Base-by-base conservation (phyloP, 2,329 filamentous ascomycete species). In the Penicillium polonicum region DNA sequence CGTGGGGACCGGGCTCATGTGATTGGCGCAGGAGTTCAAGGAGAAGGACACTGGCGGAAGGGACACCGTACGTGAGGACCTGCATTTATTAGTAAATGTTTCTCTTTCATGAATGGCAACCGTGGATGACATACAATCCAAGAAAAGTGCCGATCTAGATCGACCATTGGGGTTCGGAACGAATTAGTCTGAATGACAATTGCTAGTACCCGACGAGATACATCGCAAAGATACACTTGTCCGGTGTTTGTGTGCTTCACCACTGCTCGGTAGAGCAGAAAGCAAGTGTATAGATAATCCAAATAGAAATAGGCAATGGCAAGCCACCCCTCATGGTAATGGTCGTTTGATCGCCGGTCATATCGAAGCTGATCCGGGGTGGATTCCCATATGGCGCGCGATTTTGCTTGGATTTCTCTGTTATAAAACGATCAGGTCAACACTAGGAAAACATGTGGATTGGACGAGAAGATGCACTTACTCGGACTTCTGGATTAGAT, bases 281-380 rank as follows among this genome's bases (percentile, higher is more conserved):
- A 75, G 27, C 67, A 65, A 5, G 72, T 73, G 43, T 74, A 72
- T 2, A 74, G 61, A 50, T 71, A 74, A 36, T 74, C 71, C 17
- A 74, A 62, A 58, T 74, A 74, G 29, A 70, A 58, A 19, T 72
- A 65, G 33, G 67, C 64, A 23, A 63, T 53, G 2, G 59, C 60
- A 29, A 72, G 61, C 23, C 57, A 65, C 13, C 58, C 59, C 10
- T 65, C 48, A 29, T 57, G 58, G 4, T 52, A 51, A 44, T 64
- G 58, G 15, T 57, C 49, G 13, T 59, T 57, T 25, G 25, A 41
- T 21, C 21, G 60, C 31, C 46, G 59, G 29, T 72, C 69, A 46
- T 71, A 70, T 36, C 70, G 66, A 36, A 71, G 60, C 21, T 66
- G 59, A 23, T 61, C 56, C 9, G 70, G 70, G 12, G 64, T 58